Evolutionary conservation across 257 asterid species (phyloP), one percentile per base, ranked within the genome.

Genomic region (Ocimum tenuiflorum): DNA sequence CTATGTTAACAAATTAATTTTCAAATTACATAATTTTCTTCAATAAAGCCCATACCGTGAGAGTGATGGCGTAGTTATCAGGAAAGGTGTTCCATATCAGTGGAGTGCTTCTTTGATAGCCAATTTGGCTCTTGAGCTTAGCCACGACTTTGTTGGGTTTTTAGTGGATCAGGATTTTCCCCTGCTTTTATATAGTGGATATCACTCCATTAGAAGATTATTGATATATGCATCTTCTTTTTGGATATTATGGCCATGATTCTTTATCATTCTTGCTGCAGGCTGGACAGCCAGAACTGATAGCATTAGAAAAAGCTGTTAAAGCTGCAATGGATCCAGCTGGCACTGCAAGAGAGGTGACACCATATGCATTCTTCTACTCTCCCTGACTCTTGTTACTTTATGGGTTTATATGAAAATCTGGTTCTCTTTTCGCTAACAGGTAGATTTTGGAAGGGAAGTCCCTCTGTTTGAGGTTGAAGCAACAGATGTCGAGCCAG

Each of bases 341-440:
- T 80, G 99, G 99, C 77, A 75, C 78, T 52, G 95, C 97, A 41
- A 79, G 99, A 90, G 97, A 90, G 99, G 99, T 94, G 73, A 86
- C 47, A 66, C 62, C 69, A 63, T 67, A 43, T 73, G 31, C 65
- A 46, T 59, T 13, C 48, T 70, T 69, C 66, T 60, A 29, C 56
- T 63, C 71, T 38, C 22, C 47, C 48, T 43, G 35, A 43, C 57
- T 31, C 39, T 46, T 70, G 15, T 47, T 50, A 17, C 24, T 54
- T 39, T 46, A 24, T 76, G 58, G 59, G 36, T 60, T 63, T 59
- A 39, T 70, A 29, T 73, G 69, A 63, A 55, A 49, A 45, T 63
- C 31, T 57, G 51, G 47, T 75, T 61, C 35, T 71, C 79, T 63
- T 71, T 69, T 69, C 61, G 58, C 76, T 57, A 68, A 60, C 85